Percentiles rank a stretch among this genome's conserved stretches.
Evolutionary conservation across 306 rosid species (phyloP).

Genomic region (Cucurbita moschata): DNA sequence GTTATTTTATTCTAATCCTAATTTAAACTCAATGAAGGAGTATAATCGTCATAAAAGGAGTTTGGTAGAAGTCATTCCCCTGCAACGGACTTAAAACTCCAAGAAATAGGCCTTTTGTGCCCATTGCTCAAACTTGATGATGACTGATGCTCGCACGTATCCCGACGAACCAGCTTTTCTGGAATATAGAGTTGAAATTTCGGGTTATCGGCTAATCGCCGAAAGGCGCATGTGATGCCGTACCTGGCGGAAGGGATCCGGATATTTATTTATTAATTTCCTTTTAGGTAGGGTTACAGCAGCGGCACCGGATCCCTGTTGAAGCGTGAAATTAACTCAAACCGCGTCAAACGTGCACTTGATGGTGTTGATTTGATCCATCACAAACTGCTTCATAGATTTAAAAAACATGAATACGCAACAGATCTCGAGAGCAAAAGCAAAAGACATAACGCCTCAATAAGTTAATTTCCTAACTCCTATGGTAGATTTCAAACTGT

Average conservation of each 20-base stretch:
- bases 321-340: not conserved
- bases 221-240: constrained; percentile 6
- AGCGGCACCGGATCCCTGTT: not conserved
- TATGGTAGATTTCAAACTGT: not conserved
- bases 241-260: constrained; percentile 1
- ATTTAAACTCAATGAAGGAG: not conserved
- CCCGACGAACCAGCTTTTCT: constrained; percentile 8
- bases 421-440: not conserved
- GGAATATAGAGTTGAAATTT: constrained; percentile 7
- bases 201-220: not conserved
- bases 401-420: not conserved
- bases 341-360: not conserved
- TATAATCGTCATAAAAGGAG: constrained; percentile 1
- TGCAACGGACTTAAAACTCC: not conserved
- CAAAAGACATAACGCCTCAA: not conserved
- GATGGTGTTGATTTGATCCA: constrained; percentile 3
- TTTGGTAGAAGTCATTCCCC: constrained; percentile 4
- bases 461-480: not conserved
- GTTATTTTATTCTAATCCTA: not conserved
- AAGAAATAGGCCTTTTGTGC: not conserved
- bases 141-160: constrained; percentile 7
- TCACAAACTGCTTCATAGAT: not conserved
- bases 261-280: not conserved
- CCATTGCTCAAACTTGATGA: not conserved
- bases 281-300: not conserved